Conservation (phyloP, 768 basidiomycete species). For the Boletus sp. region DNA sequence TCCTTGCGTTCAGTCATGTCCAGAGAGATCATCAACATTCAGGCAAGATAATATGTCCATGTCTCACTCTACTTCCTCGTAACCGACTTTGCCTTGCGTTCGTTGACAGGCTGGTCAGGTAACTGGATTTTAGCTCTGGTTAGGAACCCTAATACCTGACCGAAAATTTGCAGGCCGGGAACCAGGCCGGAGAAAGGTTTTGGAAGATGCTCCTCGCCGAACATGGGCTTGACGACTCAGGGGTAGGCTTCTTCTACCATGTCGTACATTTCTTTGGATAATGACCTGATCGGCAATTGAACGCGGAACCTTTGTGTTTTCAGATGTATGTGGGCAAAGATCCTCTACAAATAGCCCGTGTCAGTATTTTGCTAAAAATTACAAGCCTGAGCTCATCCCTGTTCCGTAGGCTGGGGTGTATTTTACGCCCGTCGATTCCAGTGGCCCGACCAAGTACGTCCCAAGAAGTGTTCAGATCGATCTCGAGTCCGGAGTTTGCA, state of each 20-base stretch:
- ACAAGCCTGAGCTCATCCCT: neutral
- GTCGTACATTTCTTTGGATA: constrained; percentile 3
- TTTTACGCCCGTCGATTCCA: constrained; percentile 65
- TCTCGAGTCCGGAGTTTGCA: constrained; percentile 83
- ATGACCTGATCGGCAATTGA: constrained; percentile 16
- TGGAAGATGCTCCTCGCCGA: constrained; percentile 87
- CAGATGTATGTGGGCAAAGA: constrained; percentile 73
- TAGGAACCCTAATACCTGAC: constrained; percentile 18
- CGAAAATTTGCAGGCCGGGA: constrained; percentile 51
- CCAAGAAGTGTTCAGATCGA: constrained; percentile 90
- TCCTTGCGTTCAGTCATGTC: constrained; percentile 43
- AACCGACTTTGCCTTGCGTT: constrained; percentile 8
- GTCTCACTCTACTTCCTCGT: neutral
- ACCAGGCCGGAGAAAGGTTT: constrained; percentile 81
- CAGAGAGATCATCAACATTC: constrained; percentile 81
- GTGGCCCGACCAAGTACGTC: constrained; percentile 66
- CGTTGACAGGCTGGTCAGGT: constrained; percentile 66
- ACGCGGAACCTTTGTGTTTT: constrained; percentile 1
- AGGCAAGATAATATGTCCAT: constrained; percentile 40
- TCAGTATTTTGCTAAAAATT: constrained; percentile 33
- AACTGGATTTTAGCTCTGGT: neutral
- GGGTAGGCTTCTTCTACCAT: constrained; percentile 41
- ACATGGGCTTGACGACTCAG: constrained; percentile 73
- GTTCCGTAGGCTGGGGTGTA: constrained; percentile 67
- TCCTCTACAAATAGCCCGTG: constrained; percentile 69